Evolutionary conservation across 257 asterid genomes (phyloP), one percentile per base, ranked within the genome.

Genomic region (Dorcoceras hygrometricum): DNA sequence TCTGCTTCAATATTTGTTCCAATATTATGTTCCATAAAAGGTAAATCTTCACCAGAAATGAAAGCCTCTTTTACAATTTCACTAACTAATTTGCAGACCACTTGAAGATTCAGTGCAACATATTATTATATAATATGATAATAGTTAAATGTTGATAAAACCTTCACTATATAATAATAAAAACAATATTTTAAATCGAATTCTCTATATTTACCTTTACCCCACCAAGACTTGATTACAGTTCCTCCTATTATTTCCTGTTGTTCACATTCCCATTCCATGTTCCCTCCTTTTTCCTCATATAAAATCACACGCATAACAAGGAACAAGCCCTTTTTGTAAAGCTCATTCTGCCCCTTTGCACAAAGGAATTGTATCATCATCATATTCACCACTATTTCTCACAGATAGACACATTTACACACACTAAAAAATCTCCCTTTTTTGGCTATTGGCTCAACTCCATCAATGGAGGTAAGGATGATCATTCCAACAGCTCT

Each of bases 361-460:
- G 75, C 81, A 73, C 88, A 78, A 72, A 73, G 73, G 60, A 74
- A 55, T 36, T 67, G 51, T 43, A 43, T 43, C 51, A 72, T 79
- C 83, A 84, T 91, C 96, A 84, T 83, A 64, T 62, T 72, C 59
- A 66, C 82, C 93, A 79, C 87, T 65, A 87, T 68, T 24, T 65
- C 68, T 34, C 66, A 16, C 55, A 27, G 28, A 43, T 67, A 57
- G 71, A 55, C 83, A 43, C 54, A 61, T 66, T 36, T 65, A 25
- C 75, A 59, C 71, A 54, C 65, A 10, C 48, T 43, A 71, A 71
- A n/a, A 25, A 24, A 31, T 39, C 76, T 34, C 62, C 31, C 65
- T 27, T 69, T n/a, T 68, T 70, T 29, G 27, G 50, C 9, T 18
- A 14, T 23, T 64, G 27, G 65, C n/a, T 26, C 9, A 43, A 39